phyloP scores from a whole-genome alignment of 306 rosid species.

The Quercus glauca region DNA sequence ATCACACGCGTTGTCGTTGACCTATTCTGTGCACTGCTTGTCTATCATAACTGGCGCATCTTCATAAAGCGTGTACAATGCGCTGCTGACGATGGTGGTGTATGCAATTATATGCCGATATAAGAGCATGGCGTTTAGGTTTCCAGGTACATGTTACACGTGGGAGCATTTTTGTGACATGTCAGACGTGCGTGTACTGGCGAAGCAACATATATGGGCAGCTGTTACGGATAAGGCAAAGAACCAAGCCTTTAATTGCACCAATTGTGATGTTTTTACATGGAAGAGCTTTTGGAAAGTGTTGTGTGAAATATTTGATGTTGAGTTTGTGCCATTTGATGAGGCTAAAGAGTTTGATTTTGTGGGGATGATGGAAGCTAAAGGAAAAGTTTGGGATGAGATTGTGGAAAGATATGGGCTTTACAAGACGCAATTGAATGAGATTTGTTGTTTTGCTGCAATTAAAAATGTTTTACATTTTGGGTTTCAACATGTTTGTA shows the following conservation, averaged over 20 bases:
- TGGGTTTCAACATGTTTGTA: conserved; percentile 41
- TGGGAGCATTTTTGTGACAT: conserved; percentile 52
- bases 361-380: conserved; percentile 32
- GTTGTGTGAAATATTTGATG: not conserved
- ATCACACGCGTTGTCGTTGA: not conserved
- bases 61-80: conserved; percentile 2
- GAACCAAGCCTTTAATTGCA: no score
- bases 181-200: conserved; percentile 27
- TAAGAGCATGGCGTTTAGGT: conserved; percentile 27
- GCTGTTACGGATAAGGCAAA: no score
- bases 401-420: conserved; percentile 40
- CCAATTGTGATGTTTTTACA: no score
- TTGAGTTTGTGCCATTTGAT: conserved; percentile 30
- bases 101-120: conserved; percentile 31
- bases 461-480: not conserved
- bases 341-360: conserved; percentile 25
- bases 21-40: conserved; percentile 36
- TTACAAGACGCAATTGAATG: conserved; percentile 32
- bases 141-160: conserved; percentile 28
- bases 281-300: conserved; percentile 38
- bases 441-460: conserved; percentile 13
- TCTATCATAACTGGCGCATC: conserved; percentile 36
- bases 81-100: conserved; percentile 1
- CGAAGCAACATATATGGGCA: conserved; percentile 31
- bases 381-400: conserved; percentile 37